These are phyloP conservation scores for Rhizophagus clarus DNA, from an alignment of 192 early-diverging fungal genomes.

Conservation along the genomic window DNA sequence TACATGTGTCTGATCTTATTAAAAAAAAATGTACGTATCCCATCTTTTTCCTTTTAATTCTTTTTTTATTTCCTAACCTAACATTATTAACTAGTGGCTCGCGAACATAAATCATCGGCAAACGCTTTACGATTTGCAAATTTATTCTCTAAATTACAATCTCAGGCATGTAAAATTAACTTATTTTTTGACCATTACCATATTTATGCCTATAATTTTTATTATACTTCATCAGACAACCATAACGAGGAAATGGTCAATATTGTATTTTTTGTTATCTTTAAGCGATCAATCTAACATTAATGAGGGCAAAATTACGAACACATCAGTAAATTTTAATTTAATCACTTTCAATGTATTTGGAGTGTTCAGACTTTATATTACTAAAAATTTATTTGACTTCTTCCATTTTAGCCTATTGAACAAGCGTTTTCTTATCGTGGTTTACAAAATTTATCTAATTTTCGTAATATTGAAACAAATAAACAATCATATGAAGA, in stretches of 20 bases:
- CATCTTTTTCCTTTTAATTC: neutral
- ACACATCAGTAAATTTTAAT: slow-evolving; percentile 18
- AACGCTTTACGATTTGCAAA: slow-evolving; percentile 63
- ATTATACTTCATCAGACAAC: slow-evolving; percentile 38
- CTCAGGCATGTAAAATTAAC: slow-evolving; percentile 37
- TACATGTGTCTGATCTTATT: slow-evolving; percentile 60
- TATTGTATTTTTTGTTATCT: slow-evolving; percentile 56
- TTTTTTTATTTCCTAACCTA: neutral
- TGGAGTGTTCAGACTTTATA: neutral
- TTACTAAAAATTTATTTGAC: neutral
- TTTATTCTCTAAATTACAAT: slow-evolving; percentile 56
- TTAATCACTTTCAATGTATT: neutral
- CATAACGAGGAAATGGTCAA: slow-evolving; percentile 59
- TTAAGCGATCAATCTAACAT: slow-evolving; percentile 43
- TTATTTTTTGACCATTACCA: neutral
- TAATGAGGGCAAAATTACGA: slow-evolving; percentile 12
- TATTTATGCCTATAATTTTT: neutral
- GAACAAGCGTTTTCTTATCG: slow-evolving; percentile 29
- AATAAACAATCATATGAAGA: slow-evolving; percentile 16
- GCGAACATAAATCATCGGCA: slow-evolving; percentile 48
- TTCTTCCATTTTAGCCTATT: slow-evolving; percentile 8
- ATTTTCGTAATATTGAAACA: neutral
- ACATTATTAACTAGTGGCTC: slow-evolving; percentile 50
- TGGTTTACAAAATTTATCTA: slow-evolving; percentile 22
- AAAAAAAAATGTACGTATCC: slow-evolving; percentile 60